A percentile compares a stretch with the other conserved stretches of the same genome.
Conservation (phyloP, 2,329 filamentous ascomycete genomes). For the Fusarium goolgardi region DNA sequence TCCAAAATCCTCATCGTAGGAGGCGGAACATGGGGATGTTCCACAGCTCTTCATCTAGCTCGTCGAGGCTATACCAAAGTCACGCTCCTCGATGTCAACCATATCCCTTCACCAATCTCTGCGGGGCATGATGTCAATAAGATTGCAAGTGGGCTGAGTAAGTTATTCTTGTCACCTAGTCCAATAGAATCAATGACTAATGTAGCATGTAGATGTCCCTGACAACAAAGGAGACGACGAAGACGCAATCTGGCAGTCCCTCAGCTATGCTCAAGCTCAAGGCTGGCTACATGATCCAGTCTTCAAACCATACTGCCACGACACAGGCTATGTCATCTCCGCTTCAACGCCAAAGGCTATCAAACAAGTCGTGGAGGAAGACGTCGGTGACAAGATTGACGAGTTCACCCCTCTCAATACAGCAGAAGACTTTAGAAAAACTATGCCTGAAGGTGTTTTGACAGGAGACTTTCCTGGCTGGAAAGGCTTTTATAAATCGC, state of each 20-base stretch:
- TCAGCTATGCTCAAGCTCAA: conserved; percentile 9
- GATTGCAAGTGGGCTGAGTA: conserved; percentile 19
- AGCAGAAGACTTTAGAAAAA: conserved; percentile 22
- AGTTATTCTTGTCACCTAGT: no score
- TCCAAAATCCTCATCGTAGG: conserved; percentile 35
- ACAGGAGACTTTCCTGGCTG: conserved; percentile 28
- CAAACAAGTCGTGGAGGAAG: conserved; percentile 21
- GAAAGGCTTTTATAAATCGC: conserved; percentile 28
- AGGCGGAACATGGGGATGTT: conserved; percentile 39
- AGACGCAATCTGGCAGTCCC: conserved; percentile 9
- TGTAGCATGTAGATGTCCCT: neutral
- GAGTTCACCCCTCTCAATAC: conserved; percentile 24
- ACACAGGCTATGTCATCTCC: conserved; percentile 28
- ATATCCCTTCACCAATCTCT: conserved; percentile 30
- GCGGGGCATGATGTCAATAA: conserved; percentile 37
- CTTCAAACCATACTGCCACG: conserved; percentile 23
- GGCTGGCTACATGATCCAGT: conserved; percentile 31
- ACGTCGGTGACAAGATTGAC: conserved; percentile 19
- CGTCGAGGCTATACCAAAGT: conserved; percentile 32
- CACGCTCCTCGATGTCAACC: conserved; percentile 27
- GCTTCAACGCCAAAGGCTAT: conserved; percentile 24
- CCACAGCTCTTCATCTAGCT: conserved; percentile 31
- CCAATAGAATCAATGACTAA: neutral
- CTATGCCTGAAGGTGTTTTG: conserved; percentile 27
- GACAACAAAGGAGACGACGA: conserved; percentile 17